A percentile compares a stretch with the other conserved stretches of the same genome.
phyloP scores from a whole-genome alignment of 2,329 filamentous ascomycete species.

The Sphaerostilbella broomeana region DNA sequence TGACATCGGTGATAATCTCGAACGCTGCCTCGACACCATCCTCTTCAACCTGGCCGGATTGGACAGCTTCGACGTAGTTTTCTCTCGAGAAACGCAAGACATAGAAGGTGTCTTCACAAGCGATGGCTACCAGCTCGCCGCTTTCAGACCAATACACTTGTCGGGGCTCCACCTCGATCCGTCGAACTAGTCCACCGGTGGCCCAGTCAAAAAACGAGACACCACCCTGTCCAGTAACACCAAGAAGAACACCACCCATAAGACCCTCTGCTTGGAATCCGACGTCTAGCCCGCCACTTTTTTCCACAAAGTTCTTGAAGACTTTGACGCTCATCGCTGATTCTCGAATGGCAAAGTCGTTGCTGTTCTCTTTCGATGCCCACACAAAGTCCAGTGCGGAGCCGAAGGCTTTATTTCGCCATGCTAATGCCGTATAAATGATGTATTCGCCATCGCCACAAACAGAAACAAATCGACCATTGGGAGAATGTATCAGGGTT shows the following conservation, averaged over 20 bases:
- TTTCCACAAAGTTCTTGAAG: constrained; percentile 96
- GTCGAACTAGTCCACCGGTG: constrained; percentile 76
- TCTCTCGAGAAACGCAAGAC: constrained; percentile 88
- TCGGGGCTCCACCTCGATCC: constrained; percentile 75
- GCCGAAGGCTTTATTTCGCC: constrained; percentile 96
- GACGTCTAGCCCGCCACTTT: constrained; percentile 80
- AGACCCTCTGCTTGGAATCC: constrained; percentile 93
- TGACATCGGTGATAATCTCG: constrained; percentile 92
- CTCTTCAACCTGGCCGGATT: constrained; percentile 73
- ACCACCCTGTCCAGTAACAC: constrained; percentile 90
- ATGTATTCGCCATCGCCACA: constrained; percentile 98
- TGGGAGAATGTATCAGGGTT: constrained; percentile 90
- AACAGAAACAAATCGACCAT: constrained; percentile 72
- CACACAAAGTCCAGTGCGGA: constrained; percentile 94
- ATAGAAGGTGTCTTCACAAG: constrained; percentile 93
- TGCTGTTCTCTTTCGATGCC: constrained; percentile 95
- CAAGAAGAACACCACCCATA: constrained; percentile 80
- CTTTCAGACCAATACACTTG: constrained; percentile 95
- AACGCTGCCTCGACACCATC: constrained; percentile 95
- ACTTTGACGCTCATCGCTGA: constrained; percentile 92
- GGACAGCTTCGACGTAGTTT: constrained; percentile 75
- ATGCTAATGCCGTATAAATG: constrained; percentile 93
- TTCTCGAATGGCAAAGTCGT: constrained; percentile 96
- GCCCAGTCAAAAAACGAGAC: constrained; percentile 97
- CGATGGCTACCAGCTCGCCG: constrained; percentile 85